These are phyloP conservation scores for Podaxis sp. DNA, from an alignment of 768 basidiomycete genomes.

Conservation along the genomic window DNA sequence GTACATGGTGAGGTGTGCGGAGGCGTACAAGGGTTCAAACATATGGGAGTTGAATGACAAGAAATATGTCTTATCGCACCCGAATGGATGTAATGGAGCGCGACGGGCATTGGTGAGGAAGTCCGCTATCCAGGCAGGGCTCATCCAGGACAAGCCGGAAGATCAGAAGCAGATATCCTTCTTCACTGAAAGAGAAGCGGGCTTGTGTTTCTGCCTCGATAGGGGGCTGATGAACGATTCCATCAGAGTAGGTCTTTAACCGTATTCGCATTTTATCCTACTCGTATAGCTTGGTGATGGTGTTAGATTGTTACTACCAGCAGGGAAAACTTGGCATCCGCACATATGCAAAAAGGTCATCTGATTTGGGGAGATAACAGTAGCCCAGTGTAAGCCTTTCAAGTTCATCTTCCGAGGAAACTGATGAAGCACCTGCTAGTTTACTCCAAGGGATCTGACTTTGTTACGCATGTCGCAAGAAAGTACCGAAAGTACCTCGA, in stretches of 20 bases:
- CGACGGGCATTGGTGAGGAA: slow-evolving; percentile 54
- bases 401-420: not conserved
- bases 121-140: slow-evolving; percentile 42
- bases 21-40: slow-evolving; percentile 7
- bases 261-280: not conserved
- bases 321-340: slow-evolving; percentile 40
- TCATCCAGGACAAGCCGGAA: slow-evolving; percentile 35
- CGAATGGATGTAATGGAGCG: slow-evolving; percentile 58
- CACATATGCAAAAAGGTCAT: slow-evolving; percentile 23
- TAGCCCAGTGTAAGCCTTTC: slow-evolving; percentile 4
- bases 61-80: slow-evolving; percentile 53
- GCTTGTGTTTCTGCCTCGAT: slow-evolving; percentile 48
- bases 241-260: slow-evolving; percentile 12
- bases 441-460: slow-evolving; percentile 37
- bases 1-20: slow-evolving; percentile 33
- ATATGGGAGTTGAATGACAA: slow-evolving; percentile 24
- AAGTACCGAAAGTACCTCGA: slow-evolving; percentile 20
- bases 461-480: slow-evolving; percentile 33
- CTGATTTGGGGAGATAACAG: slow-evolving; percentile 30
- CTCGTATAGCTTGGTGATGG: slow-evolving; percentile 25
- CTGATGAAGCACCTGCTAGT: slow-evolving; percentile 20
- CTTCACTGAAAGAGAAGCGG: slow-evolving; percentile 61
- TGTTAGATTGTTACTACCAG: slow-evolving; percentile 38
- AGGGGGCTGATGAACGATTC: slow-evolving; percentile 29
- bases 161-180: slow-evolving; percentile 41